Evolutionary conservation across 2,329 filamentous ascomycete genomes (phyloP), one percentile per base, ranked within the genome.

Genomic region (Septoria petroselini): DNA sequence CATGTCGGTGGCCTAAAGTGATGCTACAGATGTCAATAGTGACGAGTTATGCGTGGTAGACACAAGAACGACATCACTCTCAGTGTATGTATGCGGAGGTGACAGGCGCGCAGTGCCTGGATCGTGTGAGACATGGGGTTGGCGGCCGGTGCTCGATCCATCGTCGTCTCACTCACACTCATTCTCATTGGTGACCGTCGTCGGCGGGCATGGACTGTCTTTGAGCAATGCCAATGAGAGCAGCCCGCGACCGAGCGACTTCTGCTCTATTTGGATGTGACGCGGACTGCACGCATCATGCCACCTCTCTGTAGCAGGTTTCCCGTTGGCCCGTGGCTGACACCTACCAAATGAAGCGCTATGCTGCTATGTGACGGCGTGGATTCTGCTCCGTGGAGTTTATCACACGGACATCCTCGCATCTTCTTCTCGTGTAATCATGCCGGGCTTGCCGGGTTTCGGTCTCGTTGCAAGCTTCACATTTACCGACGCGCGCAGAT

Each of bases 51-150:
- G 34, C 11, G 29, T 29, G 29, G 34, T 4, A 38, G 15, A 17
- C 8, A 39, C 21, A 23, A 19, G 23, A 30, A 29, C 23, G 33
- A 44, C 34, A 35, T 35, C 33, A 33, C 21, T 17, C 27, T 19
- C 23, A 27, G 23, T 39, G 43, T 46, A 39, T 46, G 31, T 46
- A 46, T 39, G 43, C 23, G 33, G 25, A 38, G 23, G 12, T 18
- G 18, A 34, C 43, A 39, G 6, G 34, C 21, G 14, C 15, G 7
- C 17, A 18, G 23, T 2, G n/a, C 4, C 15, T 46, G 43, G 43
- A 14, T 38, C 43, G 34, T 31, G 14, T 46, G 43, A 46, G 43
- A 46, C 43, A 46, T 46, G 43, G 43, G 33, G 43, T 17, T 21
- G 17, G 17, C 33, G 11, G 12, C 43, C 43, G 43, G 14, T 31